These are phyloP conservation scores for Trametes punicea DNA, from an alignment of 768 basidiomycete genomes.

Conservation along the genomic window DNA sequence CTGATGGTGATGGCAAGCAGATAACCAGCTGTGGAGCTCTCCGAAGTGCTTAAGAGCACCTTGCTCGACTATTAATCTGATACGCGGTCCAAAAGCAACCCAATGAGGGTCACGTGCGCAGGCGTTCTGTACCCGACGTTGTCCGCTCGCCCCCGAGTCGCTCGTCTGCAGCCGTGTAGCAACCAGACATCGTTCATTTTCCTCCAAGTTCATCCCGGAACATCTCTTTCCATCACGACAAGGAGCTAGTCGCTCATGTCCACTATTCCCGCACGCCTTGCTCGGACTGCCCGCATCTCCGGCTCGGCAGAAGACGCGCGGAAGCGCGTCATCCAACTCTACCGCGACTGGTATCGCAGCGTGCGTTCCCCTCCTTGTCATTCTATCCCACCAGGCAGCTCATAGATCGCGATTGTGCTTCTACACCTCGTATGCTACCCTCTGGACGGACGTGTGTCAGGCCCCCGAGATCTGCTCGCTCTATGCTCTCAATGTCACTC, in stretches of 20 bases:
- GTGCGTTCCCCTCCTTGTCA: slow-evolving; percentile 47
- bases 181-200: not conserved
- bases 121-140: slow-evolving; percentile 7
- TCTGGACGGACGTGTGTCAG: slow-evolving; percentile 37
- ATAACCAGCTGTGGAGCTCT: not conserved
- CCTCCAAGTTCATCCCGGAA: not conserved
- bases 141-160: not conserved
- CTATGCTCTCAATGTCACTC: slow-evolving; percentile 80
- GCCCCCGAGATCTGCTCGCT: slow-evolving; percentile 87
- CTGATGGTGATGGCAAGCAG: not conserved
- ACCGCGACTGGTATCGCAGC: slow-evolving; percentile 91
- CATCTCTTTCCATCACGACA: not conserved
- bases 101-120: not conserved
- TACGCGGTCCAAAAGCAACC: not conserved
- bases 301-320: slow-evolving; percentile 57
- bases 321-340: slow-evolving; percentile 67
- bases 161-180: no score
- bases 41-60: no score
- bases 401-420: not conserved
- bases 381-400: slow-evolving; percentile 3
- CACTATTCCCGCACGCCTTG: slow-evolving; percentile 89
- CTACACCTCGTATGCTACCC: not conserved
- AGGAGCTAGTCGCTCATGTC: slow-evolving; percentile 48
- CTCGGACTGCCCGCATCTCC: slow-evolving; percentile 64
- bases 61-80: no score